Conservation (phyloP, 2,329 filamentous ascomycete genomes). For the Arthrobotrys entomopaga region DNA sequence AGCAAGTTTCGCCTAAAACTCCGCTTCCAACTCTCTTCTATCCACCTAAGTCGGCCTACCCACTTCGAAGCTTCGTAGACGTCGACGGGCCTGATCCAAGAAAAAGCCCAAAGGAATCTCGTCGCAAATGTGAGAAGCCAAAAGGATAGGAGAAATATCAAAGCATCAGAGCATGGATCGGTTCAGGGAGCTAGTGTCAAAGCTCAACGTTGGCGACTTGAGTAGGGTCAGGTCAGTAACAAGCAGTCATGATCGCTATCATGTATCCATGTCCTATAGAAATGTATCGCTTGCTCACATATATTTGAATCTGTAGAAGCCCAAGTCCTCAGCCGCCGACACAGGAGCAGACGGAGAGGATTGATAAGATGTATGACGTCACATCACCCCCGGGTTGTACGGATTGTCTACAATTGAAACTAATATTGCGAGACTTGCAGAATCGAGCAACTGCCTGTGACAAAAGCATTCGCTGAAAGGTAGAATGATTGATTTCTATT, state of each 20-base stretch:
- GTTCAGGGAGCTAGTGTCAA: conserved; percentile 49
- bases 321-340: conserved; percentile 45
- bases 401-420: no score
- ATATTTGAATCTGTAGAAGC: conserved; percentile 6
- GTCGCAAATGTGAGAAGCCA: no score
- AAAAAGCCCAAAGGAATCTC: no score
- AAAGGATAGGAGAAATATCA: neutral
- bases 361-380: conserved; percentile 29
- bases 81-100: no score
- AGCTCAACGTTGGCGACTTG: conserved; percentile 48
- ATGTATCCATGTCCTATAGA: no score
- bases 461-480: conserved; percentile 43
- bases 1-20: conserved; percentile 26
- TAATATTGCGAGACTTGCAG: conserved; percentile 1
- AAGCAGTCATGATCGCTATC: neutral
- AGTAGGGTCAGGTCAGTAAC: conserved; percentile 20
- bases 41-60: no score
- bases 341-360: conserved; percentile 18
- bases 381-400: no score
- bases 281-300: neutral
- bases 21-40: neutral
- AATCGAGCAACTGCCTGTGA: conserved; percentile 30
- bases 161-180: conserved; percentile 20
- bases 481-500: neutral
- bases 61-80: no score